phyloP scores from a whole-genome alignment of 805 yeast species.

The Candida stauntonica region DNA sequence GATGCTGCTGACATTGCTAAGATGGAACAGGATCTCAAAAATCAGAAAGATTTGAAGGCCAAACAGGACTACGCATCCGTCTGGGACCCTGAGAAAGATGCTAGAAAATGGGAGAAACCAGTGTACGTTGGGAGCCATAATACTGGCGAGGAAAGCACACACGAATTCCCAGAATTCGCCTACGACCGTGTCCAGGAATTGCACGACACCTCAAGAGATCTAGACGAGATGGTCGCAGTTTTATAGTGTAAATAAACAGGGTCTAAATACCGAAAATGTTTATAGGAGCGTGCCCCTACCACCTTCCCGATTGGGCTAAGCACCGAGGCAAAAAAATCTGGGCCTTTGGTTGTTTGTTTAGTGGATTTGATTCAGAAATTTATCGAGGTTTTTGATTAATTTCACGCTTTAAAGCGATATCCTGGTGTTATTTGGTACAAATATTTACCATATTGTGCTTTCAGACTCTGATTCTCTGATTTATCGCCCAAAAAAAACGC shows the following conservation, averaged over 20 bases:
- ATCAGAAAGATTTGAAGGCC: conserved; percentile 23
- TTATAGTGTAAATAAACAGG: not conserved
- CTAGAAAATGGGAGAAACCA: conserved; percentile 51
- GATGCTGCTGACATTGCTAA: conserved; percentile 30
- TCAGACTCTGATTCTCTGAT: too few species aligned
- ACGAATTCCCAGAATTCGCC: not conserved
- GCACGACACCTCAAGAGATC: conserved; percentile 1
- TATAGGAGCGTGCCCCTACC: too few species aligned
- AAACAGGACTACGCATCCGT: conserved; percentile 36
- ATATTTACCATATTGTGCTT: too few species aligned
- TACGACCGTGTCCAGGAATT: conserved; percentile 15
- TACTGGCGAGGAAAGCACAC: not conserved
- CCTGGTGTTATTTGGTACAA: too few species aligned
- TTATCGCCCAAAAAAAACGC: too few species aligned
- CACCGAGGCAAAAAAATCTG: not conserved
- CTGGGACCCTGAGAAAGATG: conserved; percentile 62
- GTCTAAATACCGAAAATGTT: too few species aligned
- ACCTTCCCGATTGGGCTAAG: too few species aligned
- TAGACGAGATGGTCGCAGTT: conserved; percentile 11
- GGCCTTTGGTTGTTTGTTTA: too few species aligned
- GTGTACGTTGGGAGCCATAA: conserved; percentile 31
- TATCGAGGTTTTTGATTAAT: too few species aligned
- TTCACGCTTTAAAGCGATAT: too few species aligned
- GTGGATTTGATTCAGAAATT: too few species aligned
- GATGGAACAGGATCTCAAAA: too few species aligned